Evolutionary conservation across 2,329 filamentous ascomycete genomes (phyloP), one percentile per base, ranked within the genome.

Genomic region (Madurella mycetomatis): DNA sequence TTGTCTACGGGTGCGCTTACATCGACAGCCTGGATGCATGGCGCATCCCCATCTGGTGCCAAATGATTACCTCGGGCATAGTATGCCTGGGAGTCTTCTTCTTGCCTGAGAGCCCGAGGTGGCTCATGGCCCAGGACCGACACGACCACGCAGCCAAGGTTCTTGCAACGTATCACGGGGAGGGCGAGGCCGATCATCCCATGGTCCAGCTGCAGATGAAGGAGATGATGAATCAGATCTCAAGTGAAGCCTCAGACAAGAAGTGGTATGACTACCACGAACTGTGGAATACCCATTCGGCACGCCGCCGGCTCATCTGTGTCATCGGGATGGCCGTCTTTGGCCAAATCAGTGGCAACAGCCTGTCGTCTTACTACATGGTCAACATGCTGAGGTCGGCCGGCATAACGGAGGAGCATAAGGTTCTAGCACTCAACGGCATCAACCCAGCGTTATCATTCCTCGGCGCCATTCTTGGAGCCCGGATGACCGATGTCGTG

Each of bases 251-350:
- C 8, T 76, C 76, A 1, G 78, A 81, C 56, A 80, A 80, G 68
- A 71, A 72, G 46, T 81, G 77, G 76, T 81, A 76, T 75, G 78
- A 82, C 61, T 82, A 81, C 60, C 69, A 72, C 46, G 78, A 78
- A 53, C 71, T 81, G 0, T 78, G 77, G 70, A 76, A 76, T 62
- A 76, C 71, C 4, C 72, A 72, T 43, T 72, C 73, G 1, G 74
- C 76, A 1, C 70, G 75, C 18, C 76, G 76, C 43, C 73, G 80
- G 12, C 72, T 83, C 9, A 69, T 77, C 15, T 78, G 75, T 56
- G 78, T 80, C 13, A 65, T 79, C 40, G 73, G 74, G 19, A 77
- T 81, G 67, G 72, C 76, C 2, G 70, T 76, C 43, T 80, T 83
- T 58, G 77, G 77, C 1, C 79, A 84, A 63, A 74, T 77, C 62